phyloP scores from a whole-genome alignment of 352 stramenopile genomes.

The Aphanomyces invadans region DNA sequence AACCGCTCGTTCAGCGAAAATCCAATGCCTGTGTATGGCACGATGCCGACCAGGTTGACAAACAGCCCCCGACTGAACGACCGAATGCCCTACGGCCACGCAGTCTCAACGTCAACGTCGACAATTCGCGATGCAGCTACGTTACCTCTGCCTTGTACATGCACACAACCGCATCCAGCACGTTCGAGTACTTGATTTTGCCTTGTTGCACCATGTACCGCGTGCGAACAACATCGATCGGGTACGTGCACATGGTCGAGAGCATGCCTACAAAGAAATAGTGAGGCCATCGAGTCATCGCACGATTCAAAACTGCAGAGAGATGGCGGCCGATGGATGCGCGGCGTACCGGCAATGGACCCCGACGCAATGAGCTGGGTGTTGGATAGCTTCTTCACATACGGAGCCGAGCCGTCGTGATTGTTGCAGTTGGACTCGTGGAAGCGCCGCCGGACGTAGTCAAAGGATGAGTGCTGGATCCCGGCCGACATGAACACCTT shows the following conservation, averaged over 20 bases:
- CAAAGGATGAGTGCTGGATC: constrained; percentile 52
- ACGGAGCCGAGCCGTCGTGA: constrained; percentile 27
- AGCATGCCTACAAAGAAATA: constrained; percentile 29
- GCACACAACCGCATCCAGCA: constrained; percentile 52
- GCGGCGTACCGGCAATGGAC: constrained; percentile 49
- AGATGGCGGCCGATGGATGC: too few species aligned
- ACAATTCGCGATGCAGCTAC: too few species aligned
- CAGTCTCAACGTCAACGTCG: too few species aligned
- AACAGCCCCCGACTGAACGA: constrained; percentile 66
- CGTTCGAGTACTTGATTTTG: constrained; percentile 60
- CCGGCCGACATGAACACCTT: constrained; percentile 26
- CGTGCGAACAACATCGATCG: constrained; percentile 71
- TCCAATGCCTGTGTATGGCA: constrained; percentile 80
- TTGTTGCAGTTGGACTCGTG: constrained; percentile 59
- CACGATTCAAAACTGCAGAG: too few species aligned
- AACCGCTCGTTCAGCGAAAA: constrained; percentile 81
- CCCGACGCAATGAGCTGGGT: constrained; percentile 61
- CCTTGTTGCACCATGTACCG: constrained; percentile 84
- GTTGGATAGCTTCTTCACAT: constrained; percentile 61
- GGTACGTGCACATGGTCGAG: constrained; percentile 68
- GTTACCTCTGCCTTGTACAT: constrained; percentile 65
- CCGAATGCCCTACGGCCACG: constrained; percentile 37
- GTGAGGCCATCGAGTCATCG: too few species aligned
- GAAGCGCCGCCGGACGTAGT: constrained; percentile 75
- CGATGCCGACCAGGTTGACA: constrained; percentile 70